Conservation (phyloP, 1,284 basidiomycete species). For the Phellinidium pouzarii region DNA sequence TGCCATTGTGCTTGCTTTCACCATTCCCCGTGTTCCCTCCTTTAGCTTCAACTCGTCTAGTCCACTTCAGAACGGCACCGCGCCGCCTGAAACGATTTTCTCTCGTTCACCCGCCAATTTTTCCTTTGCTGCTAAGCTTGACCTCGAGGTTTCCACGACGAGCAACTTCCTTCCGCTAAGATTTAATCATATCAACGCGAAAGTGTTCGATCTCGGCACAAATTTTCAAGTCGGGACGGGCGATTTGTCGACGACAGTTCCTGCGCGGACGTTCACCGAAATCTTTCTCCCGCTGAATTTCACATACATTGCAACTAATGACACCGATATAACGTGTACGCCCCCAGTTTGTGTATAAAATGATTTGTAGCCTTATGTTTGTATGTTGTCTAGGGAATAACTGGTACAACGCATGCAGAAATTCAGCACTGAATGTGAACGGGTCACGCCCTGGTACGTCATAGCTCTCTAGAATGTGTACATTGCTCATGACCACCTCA, state of each 20-base stretch:
- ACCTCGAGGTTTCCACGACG: conserved; percentile 67
- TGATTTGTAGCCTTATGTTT: conserved; percentile 5
- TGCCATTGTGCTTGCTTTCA: conserved; percentile 65
- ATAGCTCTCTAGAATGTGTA: background rate
- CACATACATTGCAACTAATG: conserved; percentile 74
- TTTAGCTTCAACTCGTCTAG: conserved; percentile 53
- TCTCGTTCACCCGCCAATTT: conserved; percentile 67
- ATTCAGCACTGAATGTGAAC: conserved; percentile 40
- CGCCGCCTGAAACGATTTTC: conserved; percentile 31
- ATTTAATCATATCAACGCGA: conserved; percentile 59
- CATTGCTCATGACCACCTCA: conserved; percentile 2
- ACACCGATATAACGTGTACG: conserved; percentile 76
- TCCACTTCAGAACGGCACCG: conserved; percentile 56
- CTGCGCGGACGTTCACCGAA: conserved; percentile 54
- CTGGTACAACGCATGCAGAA: conserved; percentile 78
- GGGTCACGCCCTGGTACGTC: conserved; percentile 57
- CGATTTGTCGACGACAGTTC: conserved; percentile 49
- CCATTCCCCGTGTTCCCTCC: conserved; percentile 71
- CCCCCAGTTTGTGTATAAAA: conserved; percentile 13
- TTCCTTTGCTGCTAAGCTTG: conserved; percentile 69
- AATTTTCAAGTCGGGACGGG: conserved; percentile 59
- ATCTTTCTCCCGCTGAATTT: conserved; percentile 74
- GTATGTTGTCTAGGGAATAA: conserved; percentile 47
- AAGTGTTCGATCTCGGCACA: conserved; percentile 61
- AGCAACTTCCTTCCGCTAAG: conserved; percentile 69